Base-by-base conservation (phyloP, 352 stramenopile genomes). In the Phytophthora hybrid region DNA sequence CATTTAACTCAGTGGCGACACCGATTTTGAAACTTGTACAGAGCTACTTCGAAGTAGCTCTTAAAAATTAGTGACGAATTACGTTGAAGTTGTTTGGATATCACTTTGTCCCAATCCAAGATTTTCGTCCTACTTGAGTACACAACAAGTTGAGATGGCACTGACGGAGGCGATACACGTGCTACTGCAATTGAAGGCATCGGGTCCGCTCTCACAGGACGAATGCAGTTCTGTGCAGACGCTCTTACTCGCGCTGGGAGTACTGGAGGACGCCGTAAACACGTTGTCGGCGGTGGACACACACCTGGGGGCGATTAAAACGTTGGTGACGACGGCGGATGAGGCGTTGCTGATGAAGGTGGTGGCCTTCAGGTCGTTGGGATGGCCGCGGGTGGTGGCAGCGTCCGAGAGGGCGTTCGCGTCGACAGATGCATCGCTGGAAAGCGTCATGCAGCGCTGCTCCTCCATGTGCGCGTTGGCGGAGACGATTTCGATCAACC, bases 281-380 rank as follows among this genome's bases (percentile, higher is more conserved):
- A 19, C 13, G 16, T 49, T 49, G 41, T 18, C 14, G 21, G 46
- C n/a, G n/a, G 46, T 26, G 46, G 18, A 52, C 6, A 29, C n/a
- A 18, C 46, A 26, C 46, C 46, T 26, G 46, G 46, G 14, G 46
- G n/a, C 46, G 18, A 52, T 52, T 26, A 13, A 21, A 18, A 52
- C 46, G n/a, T 13, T 52, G 46, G 18, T 26, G 46, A 52, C 18
- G 46, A 5, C 46, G 41, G 41, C 41, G 16, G 41, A 49, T 18
- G 41, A 49, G 41, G 41, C 41, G 14, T 49, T 49, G 41, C 41
- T 49, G 41, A 49, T 49, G 46, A 52, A 52, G n/a, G n/a, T 52
- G 46, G n/a, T 26, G 46, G 46, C 16, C 5, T 26, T 26, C 46
- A 23, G 46, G n/a, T 11, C 46, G 23, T 18, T 52, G n/a, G n/a